These are phyloP conservation scores for Hypoxylon sp. DNA, from an alignment of 2,329 filamentous ascomycete species.

Conservation along the genomic window DNA sequence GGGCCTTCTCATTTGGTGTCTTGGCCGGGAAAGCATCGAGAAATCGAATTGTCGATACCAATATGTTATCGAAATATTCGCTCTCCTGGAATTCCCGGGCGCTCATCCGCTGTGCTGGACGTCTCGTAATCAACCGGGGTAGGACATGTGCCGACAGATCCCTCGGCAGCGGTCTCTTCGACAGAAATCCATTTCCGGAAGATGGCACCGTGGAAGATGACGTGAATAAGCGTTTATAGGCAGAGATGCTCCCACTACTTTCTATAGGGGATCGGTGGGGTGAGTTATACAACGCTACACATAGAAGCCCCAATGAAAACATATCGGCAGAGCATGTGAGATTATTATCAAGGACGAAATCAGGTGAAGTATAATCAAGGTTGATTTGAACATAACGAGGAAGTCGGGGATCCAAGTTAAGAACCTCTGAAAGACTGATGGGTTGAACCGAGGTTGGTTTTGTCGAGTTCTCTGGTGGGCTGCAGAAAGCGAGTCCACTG, in stretches of 20 bases:
- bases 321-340: conserved; percentile 88
- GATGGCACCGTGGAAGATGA: conserved; percentile 85
- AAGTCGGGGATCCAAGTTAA: conserved; percentile 88
- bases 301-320: conserved; percentile 92
- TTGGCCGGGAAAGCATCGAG: conserved; percentile 92
- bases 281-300: conserved; percentile 93
- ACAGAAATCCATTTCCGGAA: conserved; percentile 86
- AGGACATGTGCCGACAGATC: conserved; percentile 83
- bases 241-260: conserved; percentile 82
- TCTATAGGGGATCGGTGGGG: conserved; percentile 91
- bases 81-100: conserved; percentile 95
- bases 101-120: conserved; percentile 88
- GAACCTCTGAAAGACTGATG: conserved; percentile 84
- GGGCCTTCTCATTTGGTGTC: conserved; percentile 88
- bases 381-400: conserved; percentile 88
- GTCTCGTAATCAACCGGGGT: conserved; percentile 86
- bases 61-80: conserved; percentile 95
- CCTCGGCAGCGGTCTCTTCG: conserved; percentile 81
- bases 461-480: conserved; percentile 81
- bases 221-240: conserved; percentile 87
- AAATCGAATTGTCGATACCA: conserved; percentile 96
- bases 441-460: conserved; percentile 82
- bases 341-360: conserved; percentile 93
- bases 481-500: conserved; percentile 91
- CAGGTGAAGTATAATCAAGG: conserved; percentile 93